Conservation (phyloP, 1,139 yeast species). For the Magnusiomyces suaveolens region DNA sequence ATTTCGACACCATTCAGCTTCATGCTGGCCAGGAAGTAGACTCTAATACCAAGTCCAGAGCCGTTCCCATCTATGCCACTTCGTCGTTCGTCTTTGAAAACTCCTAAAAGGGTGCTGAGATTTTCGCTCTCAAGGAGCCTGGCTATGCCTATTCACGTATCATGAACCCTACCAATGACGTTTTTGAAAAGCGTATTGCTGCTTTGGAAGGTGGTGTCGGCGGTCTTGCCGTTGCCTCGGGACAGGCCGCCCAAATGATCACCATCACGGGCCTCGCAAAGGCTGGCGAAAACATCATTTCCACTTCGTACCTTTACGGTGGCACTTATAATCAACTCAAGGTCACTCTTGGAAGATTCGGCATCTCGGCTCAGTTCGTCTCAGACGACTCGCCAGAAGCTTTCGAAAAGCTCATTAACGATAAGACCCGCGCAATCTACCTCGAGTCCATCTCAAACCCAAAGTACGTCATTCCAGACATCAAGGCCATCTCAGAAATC, state of each 20-base stretch:
- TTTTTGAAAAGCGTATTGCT: slow-evolving; percentile 83
- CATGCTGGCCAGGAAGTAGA: slow-evolving; percentile 80
- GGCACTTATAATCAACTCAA: slow-evolving; percentile 95
- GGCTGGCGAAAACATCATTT: slow-evolving; percentile 78
- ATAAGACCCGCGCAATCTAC: slow-evolving; percentile 79
- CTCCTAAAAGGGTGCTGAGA: slow-evolving; percentile 84
- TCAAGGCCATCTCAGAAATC: slow-evolving; percentile 60
- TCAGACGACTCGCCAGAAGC: slow-evolving; percentile 64
- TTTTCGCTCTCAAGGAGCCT: slow-evolving; percentile 72
- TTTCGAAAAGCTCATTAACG: slow-evolving; percentile 63
- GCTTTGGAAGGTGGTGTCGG: slow-evolving; percentile 89
- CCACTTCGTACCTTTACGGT: slow-evolving; percentile 86
- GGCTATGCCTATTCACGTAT: slow-evolving; percentile 85
- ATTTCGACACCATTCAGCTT: slow-evolving; percentile 83
- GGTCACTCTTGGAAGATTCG: slow-evolving; percentile 80
- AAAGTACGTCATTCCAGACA: slow-evolving; percentile 84
- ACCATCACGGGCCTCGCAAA: slow-evolving; percentile 81
- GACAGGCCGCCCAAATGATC: slow-evolving; percentile 88
- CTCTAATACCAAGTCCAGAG: slow-evolving; percentile 58
- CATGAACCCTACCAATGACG: slow-evolving; percentile 87
- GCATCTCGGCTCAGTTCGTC: slow-evolving; percentile 76
- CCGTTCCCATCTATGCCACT: slow-evolving; percentile 72
- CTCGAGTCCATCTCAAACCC: slow-evolving; percentile 93
- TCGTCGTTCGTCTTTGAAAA: slow-evolving; percentile 74
- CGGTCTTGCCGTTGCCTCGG: slow-evolving; percentile 85